Evolutionary conservation across 1,284 basidiomycete species (phyloP).

Genomic region (Moesziomyces aphidis): DNA sequence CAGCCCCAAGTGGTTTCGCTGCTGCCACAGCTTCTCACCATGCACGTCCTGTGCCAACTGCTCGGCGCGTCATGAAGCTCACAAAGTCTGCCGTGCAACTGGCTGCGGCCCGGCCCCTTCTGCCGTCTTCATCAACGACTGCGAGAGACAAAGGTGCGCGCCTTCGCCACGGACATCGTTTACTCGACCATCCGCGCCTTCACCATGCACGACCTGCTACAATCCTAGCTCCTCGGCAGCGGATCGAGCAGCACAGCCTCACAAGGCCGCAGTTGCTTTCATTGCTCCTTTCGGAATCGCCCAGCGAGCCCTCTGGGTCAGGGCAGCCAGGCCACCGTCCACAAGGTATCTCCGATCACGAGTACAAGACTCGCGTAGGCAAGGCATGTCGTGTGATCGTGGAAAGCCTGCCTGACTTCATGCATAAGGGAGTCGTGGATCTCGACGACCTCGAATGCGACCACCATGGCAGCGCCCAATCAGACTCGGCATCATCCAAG

Average conservation of each 20-base stretch:
- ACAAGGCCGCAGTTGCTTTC: background rate
- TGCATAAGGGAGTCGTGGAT: constrained; percentile 49
- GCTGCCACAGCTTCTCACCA: constrained; percentile 1
- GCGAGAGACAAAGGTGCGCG: background rate
- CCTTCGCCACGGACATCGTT: background rate
- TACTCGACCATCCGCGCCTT: background rate
- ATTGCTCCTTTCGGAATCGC: constrained; percentile 7
- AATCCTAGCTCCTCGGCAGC: background rate
- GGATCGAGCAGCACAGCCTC: background rate
- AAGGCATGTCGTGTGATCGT: constrained; percentile 46
- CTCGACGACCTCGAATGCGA: constrained; percentile 29
- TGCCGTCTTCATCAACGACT: constrained; percentile 1
- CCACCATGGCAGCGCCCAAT: background rate
- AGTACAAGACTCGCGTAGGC: constrained; percentile 52
- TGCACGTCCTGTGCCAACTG: constrained; percentile 1
- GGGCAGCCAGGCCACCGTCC: background rate
- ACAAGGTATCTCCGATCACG: constrained; percentile 39
- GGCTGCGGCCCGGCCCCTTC: constrained; percentile 11
- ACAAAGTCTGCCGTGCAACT: constrained; percentile 10
- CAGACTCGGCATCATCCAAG: background rate
- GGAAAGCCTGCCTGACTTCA: constrained; percentile 49
- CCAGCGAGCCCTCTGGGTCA: background rate
- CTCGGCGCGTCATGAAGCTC: constrained; percentile 23
- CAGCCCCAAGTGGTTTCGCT: background rate
- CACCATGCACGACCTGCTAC: background rate